Evolutionary conservation across 2,329 filamentous ascomycete genomes (phyloP).

Genomic region (Alternaria infectoria): DNA sequence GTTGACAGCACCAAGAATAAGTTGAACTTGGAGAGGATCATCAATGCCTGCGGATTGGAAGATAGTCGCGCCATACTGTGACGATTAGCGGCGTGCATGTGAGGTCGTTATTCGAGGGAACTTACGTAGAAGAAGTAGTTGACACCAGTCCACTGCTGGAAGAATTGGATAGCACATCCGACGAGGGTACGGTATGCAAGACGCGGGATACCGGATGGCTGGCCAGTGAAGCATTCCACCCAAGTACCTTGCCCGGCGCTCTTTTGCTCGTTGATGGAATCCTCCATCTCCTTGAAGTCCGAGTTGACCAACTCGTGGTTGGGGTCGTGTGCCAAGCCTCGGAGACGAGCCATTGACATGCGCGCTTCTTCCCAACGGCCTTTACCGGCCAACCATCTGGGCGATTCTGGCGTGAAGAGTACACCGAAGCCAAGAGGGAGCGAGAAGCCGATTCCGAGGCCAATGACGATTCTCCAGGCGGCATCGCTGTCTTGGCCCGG

Average conservation of each 20-base stretch:
- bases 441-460: slow-evolving; percentile 41
- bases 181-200: slow-evolving; percentile 45
- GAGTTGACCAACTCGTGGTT: slow-evolving; percentile 55
- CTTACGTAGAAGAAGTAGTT: slow-evolving; percentile 59
- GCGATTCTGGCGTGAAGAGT: slow-evolving; percentile 38
- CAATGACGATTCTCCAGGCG: slow-evolving; percentile 44
- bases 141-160: slow-evolving; percentile 49
- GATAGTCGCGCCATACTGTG: slow-evolving; percentile 68
- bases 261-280: slow-evolving; percentile 36
- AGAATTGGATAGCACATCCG: slow-evolving; percentile 37
- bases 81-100: slow-evolving; percentile 33
- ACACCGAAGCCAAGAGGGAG: slow-evolving; percentile 40
- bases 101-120: not conserved
- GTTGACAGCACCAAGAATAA: slow-evolving; percentile 64
- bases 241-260: slow-evolving; percentile 38
- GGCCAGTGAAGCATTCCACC: slow-evolving; percentile 40
- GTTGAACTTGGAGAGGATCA: slow-evolving; percentile 61
- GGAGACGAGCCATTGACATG: slow-evolving; percentile 60
- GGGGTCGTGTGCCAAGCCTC: slow-evolving; percentile 58
- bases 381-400: slow-evolving; percentile 56
- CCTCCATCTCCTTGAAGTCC: slow-evolving; percentile 56
- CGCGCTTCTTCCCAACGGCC: slow-evolving; percentile 58
- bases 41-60: slow-evolving; percentile 70
- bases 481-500: slow-evolving; percentile 45
- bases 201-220: slow-evolving; percentile 49